Evolutionary conservation across 2,329 filamentous ascomycete genomes (phyloP), one percentile per base, ranked within the genome.

Genomic region (Fusarium sacchari): DNA sequence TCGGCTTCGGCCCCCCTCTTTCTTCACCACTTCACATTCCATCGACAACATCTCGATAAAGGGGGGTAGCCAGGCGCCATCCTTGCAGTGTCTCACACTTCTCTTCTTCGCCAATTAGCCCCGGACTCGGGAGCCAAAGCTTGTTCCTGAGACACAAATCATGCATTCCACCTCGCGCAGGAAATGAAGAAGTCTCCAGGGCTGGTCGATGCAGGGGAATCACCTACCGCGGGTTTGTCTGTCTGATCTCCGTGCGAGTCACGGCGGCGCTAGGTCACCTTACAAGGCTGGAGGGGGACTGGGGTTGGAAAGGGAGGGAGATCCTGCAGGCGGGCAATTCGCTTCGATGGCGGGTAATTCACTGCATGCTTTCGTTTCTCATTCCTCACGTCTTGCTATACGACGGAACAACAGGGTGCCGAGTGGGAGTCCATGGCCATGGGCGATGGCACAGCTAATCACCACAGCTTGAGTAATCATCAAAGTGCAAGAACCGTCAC

Each of bases 51-150:
- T 52, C 22, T 7, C 13, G 20, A 47, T 28, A 46, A 42, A 40
- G 47, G 57, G 61, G 46, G 40, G 44, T 43, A 47, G 15, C 18
- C 12, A 37, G 32, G 13, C 37, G 44, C 44, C 26, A 63, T 36
- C 63, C 63, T 63, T 42, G 36, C 47, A 36, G 53, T 65, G 47
- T 63, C 60, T 47, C 32, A 53, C 61, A 22, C 13, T 15, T 46
- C 28, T 60, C 20, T 22, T 40, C 14, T 32, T 20, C 12, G 18
- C 58, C 39, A 46, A 62, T 53, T 24, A n/a, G 40, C 28, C 43
- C 34, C 34, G 28, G 10, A 15, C 18, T 36, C 40, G 22, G 40
- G 24, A 46, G 20, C 34, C 22, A 63, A 65, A 63, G 47, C 47
- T 47, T 63, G 34, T 36, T 32, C 34, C 15, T 64, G 30, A 44